phyloP scores from a whole-genome alignment of 75 land plant genomes.

The Cunninghamia lanceolata region DNA sequence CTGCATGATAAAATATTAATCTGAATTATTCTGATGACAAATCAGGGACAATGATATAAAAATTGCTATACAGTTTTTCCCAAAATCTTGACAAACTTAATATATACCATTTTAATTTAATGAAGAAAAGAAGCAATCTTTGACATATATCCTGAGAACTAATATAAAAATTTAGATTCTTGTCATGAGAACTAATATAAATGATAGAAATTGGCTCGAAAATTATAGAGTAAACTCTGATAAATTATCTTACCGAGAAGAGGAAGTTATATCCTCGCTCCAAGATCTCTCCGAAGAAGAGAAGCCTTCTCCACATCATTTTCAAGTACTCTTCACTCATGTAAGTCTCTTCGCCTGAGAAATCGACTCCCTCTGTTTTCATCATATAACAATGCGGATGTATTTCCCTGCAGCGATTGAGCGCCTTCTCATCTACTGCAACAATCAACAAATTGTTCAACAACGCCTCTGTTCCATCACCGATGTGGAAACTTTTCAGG shows the following conservation, averaged over 20 bases:
- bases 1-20: constrained; percentile 24
- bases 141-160: no score
- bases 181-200: no score
- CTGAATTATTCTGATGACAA: not conserved
- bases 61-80: not conserved
- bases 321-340: constrained; percentile 37
- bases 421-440: constrained; percentile 43
- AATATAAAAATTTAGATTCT: no score
- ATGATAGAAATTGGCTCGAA: no score
- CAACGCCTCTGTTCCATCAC: constrained; percentile 32
- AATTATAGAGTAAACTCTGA: no score
- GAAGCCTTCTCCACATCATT: constrained; percentile 56
- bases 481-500: constrained; percentile 52
- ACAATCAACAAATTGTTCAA: constrained; percentile 48
- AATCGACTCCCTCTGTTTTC: constrained; percentile 35
- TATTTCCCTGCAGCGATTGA: constrained; percentile 24
- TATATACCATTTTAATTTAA: no score
- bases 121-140: no score
- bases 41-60: not conserved
- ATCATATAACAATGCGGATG: constrained; percentile 50
- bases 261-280: constrained; percentile 43
- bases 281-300: constrained; percentile 31
- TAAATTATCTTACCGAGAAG: constrained; percentile 30
- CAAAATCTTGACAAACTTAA: not conserved
- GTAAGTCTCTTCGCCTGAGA: constrained; percentile 30